Conservation (phyloP, 139 green algal genomes). For the Dunaliella sp. region DNA sequence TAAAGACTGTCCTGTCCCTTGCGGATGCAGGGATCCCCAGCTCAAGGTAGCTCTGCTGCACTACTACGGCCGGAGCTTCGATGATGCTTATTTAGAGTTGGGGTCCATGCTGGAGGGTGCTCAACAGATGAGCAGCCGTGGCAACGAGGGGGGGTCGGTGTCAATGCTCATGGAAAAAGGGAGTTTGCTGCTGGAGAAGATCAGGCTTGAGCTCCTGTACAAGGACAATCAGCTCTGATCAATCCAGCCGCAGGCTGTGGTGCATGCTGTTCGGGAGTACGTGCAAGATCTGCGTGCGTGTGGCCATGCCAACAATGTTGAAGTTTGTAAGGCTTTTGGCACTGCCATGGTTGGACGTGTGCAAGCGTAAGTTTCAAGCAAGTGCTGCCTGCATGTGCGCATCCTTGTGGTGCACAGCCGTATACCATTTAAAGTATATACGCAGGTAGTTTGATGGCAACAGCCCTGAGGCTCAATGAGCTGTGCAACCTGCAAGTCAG, state of each 20-base stretch:
- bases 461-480: too few species aligned
- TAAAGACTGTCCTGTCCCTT: not conserved
- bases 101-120: constrained; percentile 38
- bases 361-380: too few species aligned
- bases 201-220: constrained; percentile 28
- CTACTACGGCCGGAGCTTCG: constrained; percentile 49
- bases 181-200: constrained; percentile 33
- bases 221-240: not conserved
- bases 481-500: too few species aligned
- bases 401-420: too few species aligned
- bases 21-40: constrained; percentile 35
- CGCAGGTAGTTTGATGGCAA: too few species aligned
- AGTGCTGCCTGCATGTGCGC: too few species aligned
- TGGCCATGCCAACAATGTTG: too few species aligned
- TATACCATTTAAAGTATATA: too few species aligned
- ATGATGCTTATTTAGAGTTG: constrained; percentile 58
- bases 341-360: too few species aligned
- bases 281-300: too few species aligned
- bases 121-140: not conserved
- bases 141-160: not conserved
- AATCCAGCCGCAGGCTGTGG: not conserved
- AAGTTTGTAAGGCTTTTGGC: too few species aligned
- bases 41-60: constrained; percentile 57
- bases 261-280: too few species aligned
- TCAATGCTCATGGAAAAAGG: not conserved